Base-by-base conservation (phyloP, 192 early-diverging fungal species). In the Backusella parvicylindrica region DNA sequence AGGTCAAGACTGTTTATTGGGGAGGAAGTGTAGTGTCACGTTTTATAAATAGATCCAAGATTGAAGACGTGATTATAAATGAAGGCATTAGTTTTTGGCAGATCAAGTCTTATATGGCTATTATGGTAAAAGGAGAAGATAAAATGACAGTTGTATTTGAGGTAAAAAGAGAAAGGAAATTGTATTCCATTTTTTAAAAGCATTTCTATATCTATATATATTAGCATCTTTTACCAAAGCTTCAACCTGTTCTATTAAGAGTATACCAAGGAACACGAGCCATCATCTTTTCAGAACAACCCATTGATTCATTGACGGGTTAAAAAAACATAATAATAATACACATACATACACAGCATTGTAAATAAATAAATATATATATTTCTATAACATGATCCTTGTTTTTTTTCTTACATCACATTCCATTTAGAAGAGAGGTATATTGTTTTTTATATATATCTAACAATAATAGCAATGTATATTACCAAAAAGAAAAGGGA, bases 51-150 rank as follows among this genome's bases (percentile, higher is more conserved):
- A 70, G 84, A 41, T 82, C 84, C 26, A 84, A 89, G 41, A 88
- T 94, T 69, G 71, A 78, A 4, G 87, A 93, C 72, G 83, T 95
- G 8, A 85, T 95, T 66, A 90, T 95, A 71, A 92, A 95, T 68
- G 93, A 95, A 80, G 92, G 83, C 1, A 93, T 95, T 23, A 91
- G 88, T 2, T 82, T 92, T 81, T 87, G 86, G 75, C 89, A 91
- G 56, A 85, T 95, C 43, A 88, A 88, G 35, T 90, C 89, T 38
- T 93, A 93, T 75, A 76, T 94, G 77, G 91, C 90, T 6, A 85
- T 93, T 26, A 76, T 94, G 49, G 87, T 92, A 13, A 85, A 83
- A 53, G 88, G 80, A 15, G 82, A 89, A 40, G 83, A 87, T 43
- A 71, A 82, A 21, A 92, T 93, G 87, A 84, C 86, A 1, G 89